Evolutionary conservation across 2,329 filamentous ascomycete species (phyloP).

Genomic region (Arthrinium puccinioides): DNA sequence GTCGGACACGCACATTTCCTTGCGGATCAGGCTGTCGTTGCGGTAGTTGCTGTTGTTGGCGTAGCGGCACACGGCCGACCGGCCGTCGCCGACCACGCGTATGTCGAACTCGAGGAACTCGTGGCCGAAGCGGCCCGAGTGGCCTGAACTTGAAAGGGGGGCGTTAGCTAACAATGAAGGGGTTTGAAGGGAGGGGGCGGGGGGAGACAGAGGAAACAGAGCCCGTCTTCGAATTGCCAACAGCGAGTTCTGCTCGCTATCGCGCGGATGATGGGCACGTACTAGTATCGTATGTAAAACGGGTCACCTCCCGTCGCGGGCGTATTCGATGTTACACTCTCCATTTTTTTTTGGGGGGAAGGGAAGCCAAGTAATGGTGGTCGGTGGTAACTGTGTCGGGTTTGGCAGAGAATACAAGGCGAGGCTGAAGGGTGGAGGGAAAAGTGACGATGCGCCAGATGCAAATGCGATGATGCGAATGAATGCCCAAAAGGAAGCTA

Average conservation of each 20-base stretch:
- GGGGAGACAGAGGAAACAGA: neutral
- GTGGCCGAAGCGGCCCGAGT: constrained; percentile 94
- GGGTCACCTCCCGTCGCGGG: constrained; percentile 59
- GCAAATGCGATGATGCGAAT: no score
- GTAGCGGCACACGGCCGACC: constrained; percentile 89
- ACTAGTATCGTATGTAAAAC: constrained; percentile 98
- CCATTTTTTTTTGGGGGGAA: no score
- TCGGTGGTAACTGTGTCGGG: no score
- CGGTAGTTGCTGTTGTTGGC: constrained; percentile 99
- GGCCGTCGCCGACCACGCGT: constrained; percentile 82
- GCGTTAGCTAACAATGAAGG: neutral
- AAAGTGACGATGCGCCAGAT: no score
- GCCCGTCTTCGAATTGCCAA: neutral
- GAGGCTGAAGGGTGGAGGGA: no score
- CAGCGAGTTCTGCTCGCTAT: neutral
- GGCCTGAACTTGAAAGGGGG: constrained; percentile 67
- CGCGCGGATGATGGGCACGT: constrained; percentile 29
- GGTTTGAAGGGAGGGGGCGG: neutral
- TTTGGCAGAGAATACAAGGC: no score
- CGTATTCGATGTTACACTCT: no score
- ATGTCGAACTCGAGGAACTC: constrained; percentile 99
- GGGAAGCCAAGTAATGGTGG: no score
- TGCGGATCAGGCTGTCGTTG: constrained; percentile 95
- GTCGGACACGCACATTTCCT: constrained; percentile 99
- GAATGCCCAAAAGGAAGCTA: no score